Evolutionary conservation across 164 flowering plant species (phyloP).

Genomic region (Tinospora cordifolia): DNA sequence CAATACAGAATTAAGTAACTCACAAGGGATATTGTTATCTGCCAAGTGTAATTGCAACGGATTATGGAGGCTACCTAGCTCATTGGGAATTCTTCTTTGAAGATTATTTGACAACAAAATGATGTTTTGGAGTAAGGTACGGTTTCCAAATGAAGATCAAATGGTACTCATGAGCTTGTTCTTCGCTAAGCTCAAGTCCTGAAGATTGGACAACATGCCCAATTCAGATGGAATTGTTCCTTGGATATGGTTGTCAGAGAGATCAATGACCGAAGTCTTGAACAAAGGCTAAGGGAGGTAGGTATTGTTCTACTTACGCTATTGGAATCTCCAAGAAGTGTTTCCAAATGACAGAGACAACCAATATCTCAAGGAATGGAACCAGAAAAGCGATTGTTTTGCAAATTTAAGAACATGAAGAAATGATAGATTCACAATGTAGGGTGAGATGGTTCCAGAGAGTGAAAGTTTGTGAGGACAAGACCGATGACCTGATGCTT

Average conservation of each 20-base stretch:
- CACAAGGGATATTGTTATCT: constrained; percentile 8
- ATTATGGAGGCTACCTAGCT: constrained; percentile 6
- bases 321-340: constrained; percentile 10
- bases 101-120: no score
- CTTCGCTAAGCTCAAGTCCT: constrained; percentile 7
- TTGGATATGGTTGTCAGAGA: constrained; percentile 12
- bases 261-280: constrained; percentile 1
- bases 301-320: constrained; percentile 13
- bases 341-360: constrained; percentile 7
- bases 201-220: constrained; percentile 7
- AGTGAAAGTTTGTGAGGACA: constrained; percentile 9
- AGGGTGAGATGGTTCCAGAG: constrained; percentile 16
- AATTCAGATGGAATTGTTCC: constrained; percentile 15
- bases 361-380: constrained; percentile 10
- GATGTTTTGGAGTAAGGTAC: no score
- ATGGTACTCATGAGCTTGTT: no score
- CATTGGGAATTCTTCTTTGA: constrained; percentile 11
- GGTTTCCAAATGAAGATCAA: no score
- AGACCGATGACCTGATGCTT: constrained; percentile 18
- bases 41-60: not conserved
- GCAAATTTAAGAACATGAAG: constrained; percentile 10
- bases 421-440: constrained; percentile 19
- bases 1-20: no score
- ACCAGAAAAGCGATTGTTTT: constrained; percentile 15
- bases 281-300: constrained; percentile 10